Conservation (phyloP, 2,329 filamentous ascomycete genomes). For the Sporothrix curviconia region DNA sequence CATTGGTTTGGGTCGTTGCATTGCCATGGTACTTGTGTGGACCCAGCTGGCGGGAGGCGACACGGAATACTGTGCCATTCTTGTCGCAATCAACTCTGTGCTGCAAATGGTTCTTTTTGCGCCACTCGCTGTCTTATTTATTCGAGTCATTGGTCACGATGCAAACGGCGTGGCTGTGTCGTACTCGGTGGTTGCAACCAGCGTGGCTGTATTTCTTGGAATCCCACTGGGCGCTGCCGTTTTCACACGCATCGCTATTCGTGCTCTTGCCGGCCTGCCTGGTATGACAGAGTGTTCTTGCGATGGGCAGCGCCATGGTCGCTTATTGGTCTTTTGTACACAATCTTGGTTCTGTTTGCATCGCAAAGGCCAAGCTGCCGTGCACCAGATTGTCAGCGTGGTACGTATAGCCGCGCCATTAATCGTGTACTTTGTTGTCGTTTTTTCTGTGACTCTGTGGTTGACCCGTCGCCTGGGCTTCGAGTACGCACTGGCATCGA, state of each 20-base stretch:
- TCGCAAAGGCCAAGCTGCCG: conserved; percentile 70
- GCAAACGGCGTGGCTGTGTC: conserved; percentile 32
- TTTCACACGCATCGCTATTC: conserved; percentile 61
- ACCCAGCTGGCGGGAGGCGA: conserved; percentile 64
- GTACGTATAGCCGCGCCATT: conserved; percentile 74
- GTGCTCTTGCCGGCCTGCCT: conserved; percentile 44
- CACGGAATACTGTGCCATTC: conserved; percentile 73
- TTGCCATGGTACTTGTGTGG: conserved; percentile 82
- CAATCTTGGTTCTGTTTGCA: conserved; percentile 78
- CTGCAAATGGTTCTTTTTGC: conserved; percentile 69
- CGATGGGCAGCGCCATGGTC: conserved; percentile 65
- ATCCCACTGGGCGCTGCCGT: conserved; percentile 77
- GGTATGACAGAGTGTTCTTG: conserved; percentile 67
- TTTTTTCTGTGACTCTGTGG: conserved; percentile 65
- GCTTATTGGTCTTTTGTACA: conserved; percentile 77
- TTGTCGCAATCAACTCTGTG: conserved; percentile 68
- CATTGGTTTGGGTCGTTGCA: conserved; percentile 78
- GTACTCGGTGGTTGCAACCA: conserved; percentile 67
- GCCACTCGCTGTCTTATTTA: conserved; percentile 61
- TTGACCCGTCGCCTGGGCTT: conserved; percentile 62
- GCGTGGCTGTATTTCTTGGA: conserved; percentile 77
- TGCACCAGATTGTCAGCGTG: conserved; percentile 78
- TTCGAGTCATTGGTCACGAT: conserved; percentile 57
- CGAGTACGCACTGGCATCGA: conserved; percentile 61
- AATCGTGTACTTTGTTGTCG: conserved; percentile 69